Percentiles rank a stretch among this genome's conserved stretches.
Evolutionary conservation across 805 yeast species (phyloP).

Genomic region (Ogataea sp.): DNA sequence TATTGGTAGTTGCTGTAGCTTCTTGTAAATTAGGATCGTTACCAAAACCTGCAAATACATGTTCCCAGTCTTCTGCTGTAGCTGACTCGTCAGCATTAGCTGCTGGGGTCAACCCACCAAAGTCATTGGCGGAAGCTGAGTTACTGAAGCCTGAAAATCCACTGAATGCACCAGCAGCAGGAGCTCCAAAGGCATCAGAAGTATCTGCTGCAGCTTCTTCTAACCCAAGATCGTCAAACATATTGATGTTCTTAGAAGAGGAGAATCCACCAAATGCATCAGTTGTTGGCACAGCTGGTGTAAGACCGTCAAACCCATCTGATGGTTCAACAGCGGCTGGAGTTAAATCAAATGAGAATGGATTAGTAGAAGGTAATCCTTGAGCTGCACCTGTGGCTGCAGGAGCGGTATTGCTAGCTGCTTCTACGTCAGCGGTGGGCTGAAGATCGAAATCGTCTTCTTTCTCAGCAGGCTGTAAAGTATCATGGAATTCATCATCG

Average conservation of each 20-base stretch:
- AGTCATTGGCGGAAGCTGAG: constrained; percentile 9
- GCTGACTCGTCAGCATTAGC: constrained; percentile 13
- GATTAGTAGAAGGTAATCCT: constrained; percentile 11
- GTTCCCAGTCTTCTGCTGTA: constrained; percentile 83
- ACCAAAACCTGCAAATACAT: constrained; percentile 83
- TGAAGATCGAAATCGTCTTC: background rate
- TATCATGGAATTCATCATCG: constrained; percentile 14
- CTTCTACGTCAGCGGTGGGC: too few relatives aligned
- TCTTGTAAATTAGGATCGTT: constrained; percentile 29
- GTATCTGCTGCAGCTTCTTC: constrained; percentile 24
- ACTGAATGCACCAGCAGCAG: constrained; percentile 22
- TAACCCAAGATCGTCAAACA: constrained; percentile 28
- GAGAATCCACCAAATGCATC: constrained; percentile 1
- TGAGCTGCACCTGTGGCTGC: constrained; percentile 6
- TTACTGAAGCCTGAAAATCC: constrained; percentile 18
- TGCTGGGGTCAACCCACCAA: background rate
- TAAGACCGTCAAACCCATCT: constrained; percentile 14
- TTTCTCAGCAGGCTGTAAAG: constrained; percentile 5
- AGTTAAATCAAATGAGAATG: constrained; percentile 13
- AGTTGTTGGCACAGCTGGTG: background rate
- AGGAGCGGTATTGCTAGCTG: too few relatives aligned
- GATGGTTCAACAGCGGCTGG: constrained; percentile 8
- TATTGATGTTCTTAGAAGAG: constrained; percentile 7
- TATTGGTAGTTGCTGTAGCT: constrained; percentile 10
- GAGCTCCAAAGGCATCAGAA: constrained; percentile 29